Base-by-base conservation (phyloP, 2,329 filamentous ascomycete genomes). In the Apiospora aurea region DNA sequence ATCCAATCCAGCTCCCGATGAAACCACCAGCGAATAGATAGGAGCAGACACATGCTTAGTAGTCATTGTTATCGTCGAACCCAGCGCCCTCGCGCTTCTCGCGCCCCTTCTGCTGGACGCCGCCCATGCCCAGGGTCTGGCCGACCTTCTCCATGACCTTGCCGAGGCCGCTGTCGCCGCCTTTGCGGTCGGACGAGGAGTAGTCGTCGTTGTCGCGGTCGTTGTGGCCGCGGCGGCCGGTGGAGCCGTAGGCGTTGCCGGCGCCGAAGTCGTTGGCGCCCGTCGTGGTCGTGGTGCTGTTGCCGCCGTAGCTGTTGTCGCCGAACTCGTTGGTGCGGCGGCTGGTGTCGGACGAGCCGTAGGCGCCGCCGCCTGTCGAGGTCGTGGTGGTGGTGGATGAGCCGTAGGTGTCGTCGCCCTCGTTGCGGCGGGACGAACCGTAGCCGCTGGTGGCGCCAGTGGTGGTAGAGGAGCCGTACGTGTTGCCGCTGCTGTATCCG, bases 91-190 rank as follows among this genome's bases (percentile, higher is more conserved):
- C 84, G 69, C 88, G 83, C 85, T 87, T 89, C 76, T 80, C 82
- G 10, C 80, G 79, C 4, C 88, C 89, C 80, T 86, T 87, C 75
- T 85, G 79, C 71, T 82, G 82, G 16, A 90, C 71, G 61, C 80
- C 81, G 21, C 85, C 82, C 75, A 83, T 88, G 70, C 85, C 80
- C 73, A 91, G 75, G 69, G 87, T 75, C 16, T 80, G 79, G 11
- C 88, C 88, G 7, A 85, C 86, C 83, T 89, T 90, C 81, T 91
- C 87, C 79, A 91, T 81, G 34, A 91, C 71, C 81, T 88, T 90
- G 67, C 89, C 89, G 29, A 88, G 70, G 21, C 84, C 85, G 69
- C 74, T 76, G 34, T 74, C 74, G 66, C 73, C 69, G 1, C 51
- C 51, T 47, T 75, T 72, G 21, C 38, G 29, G 38, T 49, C 16